Evolutionary conservation across 306 rosid genomes (phyloP).

Genomic region (Trifolium pratense): DNA sequence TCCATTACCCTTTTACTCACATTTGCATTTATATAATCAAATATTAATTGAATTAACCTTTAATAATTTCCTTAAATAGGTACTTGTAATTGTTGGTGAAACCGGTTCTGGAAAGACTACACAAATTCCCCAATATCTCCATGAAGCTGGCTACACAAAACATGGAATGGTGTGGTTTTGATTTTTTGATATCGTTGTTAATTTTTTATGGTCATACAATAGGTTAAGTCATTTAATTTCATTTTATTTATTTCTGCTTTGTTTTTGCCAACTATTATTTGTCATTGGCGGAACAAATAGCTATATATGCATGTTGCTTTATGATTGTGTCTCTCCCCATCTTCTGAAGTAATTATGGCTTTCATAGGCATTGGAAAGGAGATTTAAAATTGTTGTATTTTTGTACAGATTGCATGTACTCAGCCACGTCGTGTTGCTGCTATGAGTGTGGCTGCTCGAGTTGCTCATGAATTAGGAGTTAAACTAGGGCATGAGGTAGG

Average conservation of each 20-base stretch:
- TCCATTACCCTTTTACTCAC: slow-evolving; percentile 3
- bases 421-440: slow-evolving; percentile 99
- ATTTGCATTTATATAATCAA: background rate
- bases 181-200: background rate
- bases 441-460: slow-evolving; percentile 99
- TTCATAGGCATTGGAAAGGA: slow-evolving; percentile 27
- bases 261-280: slow-evolving; percentile 9
- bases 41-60: slow-evolving; percentile 36
- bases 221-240: slow-evolving; percentile 21
- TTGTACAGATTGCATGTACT: slow-evolving; percentile 87
- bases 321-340: slow-evolving; percentile 10
- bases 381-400: background rate
- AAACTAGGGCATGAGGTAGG: slow-evolving; percentile 94
- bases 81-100: slow-evolving; percentile 95
- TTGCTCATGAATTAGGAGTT: slow-evolving; percentile 96
- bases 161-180: slow-evolving; percentile 71
- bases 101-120: slow-evolving; percentile 99
- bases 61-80: slow-evolving; percentile 53
- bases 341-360: slow-evolving; percentile 4
- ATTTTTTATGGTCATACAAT: slow-evolving; percentile 15
- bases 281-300: slow-evolving; percentile 23
- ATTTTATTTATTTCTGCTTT: slow-evolving; percentile 32
- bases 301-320: slow-evolving; percentile 7
- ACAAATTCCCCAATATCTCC: slow-evolving; percentile 98
- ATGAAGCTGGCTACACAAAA: slow-evolving; percentile 94